Evolutionary conservation across 768 basidiomycete genomes (phyloP).

Genomic region (Lepiota brunneoincarnata): DNA sequence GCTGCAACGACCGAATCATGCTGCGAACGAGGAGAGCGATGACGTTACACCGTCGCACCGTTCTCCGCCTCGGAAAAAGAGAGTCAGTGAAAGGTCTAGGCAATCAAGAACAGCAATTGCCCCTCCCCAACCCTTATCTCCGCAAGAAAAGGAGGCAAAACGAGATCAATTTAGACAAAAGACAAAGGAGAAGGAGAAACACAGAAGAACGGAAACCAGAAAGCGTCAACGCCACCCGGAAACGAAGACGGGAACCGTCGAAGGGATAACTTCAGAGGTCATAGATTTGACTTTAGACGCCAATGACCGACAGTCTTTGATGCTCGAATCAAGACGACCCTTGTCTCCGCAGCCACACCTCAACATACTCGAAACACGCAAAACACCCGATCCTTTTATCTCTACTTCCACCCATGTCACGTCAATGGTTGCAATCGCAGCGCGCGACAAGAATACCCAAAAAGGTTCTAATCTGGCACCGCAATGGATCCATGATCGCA

Average conservation of each 20-base stretch:
- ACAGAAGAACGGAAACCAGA: neutral
- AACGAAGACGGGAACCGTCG: neutral
- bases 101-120: neutral
- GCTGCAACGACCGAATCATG: neutral
- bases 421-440: neutral
- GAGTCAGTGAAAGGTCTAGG: neutral
- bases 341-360: neutral
- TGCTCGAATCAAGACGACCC: neutral
- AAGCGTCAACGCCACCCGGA: neutral
- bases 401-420: neutral
- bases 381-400: neutral
- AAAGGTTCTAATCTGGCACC: slow-evolving; percentile 16
- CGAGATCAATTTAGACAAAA: slow-evolving; percentile 3
- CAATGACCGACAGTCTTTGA: too few species aligned
- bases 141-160: slow-evolving; percentile 1
- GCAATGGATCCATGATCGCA: slow-evolving; percentile 14
- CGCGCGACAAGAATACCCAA: neutral
- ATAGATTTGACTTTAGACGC: neutral
- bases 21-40: neutral
- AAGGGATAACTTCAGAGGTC: slow-evolving; percentile 1
- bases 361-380: neutral
- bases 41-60: neutral
- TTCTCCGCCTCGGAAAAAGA: neutral
- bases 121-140: neutral
- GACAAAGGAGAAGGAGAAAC: slow-evolving; percentile 4